Evolutionary conservation across 164 flowering plant species (phyloP).

Genomic region (Euptelea pleiosperma): DNA sequence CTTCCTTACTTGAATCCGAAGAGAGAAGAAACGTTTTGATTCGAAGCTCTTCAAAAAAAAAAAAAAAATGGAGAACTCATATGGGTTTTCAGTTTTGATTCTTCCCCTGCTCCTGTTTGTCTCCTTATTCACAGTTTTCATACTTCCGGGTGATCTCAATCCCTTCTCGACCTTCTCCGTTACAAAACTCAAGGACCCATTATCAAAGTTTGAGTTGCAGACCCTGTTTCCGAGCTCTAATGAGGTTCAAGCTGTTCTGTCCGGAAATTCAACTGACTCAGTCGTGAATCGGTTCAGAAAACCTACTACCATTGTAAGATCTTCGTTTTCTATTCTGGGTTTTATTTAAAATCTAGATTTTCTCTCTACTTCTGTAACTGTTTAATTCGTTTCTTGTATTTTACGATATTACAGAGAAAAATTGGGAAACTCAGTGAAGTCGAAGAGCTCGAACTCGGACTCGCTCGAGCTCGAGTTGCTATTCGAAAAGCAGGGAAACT

Average conservation of each 20-base stretch:
- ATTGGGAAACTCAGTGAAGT: conserved; percentile 11
- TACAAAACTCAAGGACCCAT: background rate
- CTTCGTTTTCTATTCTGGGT: background rate
- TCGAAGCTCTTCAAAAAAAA: background rate
- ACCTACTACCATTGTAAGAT: conserved; percentile 7
- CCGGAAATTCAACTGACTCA: background rate
- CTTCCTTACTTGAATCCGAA: too few species aligned
- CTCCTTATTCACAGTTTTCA: background rate
- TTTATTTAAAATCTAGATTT: background rate
- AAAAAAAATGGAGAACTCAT: background rate
- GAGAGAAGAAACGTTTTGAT: too few species aligned
- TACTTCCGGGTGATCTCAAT: too few species aligned
- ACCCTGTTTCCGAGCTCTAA: conserved; percentile 6
- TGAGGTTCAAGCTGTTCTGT: conserved; percentile 11
- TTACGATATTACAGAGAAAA: conserved; percentile 22
- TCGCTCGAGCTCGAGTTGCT: conserved; percentile 46
- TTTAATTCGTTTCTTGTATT: too few species aligned
- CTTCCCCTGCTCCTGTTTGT: background rate
- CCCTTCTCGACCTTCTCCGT: background rate
- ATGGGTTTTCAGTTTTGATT: background rate
- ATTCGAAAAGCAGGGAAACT: conserved; percentile 33
- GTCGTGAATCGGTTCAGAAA: conserved; percentile 1
- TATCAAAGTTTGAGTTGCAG: conserved; percentile 12
- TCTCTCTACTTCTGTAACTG: too few species aligned
- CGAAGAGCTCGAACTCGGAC: conserved; percentile 47